phyloP scores from a whole-genome alignment of 2,329 filamentous ascomycete genomes.

The Pseudocercospora crystallina region DNA sequence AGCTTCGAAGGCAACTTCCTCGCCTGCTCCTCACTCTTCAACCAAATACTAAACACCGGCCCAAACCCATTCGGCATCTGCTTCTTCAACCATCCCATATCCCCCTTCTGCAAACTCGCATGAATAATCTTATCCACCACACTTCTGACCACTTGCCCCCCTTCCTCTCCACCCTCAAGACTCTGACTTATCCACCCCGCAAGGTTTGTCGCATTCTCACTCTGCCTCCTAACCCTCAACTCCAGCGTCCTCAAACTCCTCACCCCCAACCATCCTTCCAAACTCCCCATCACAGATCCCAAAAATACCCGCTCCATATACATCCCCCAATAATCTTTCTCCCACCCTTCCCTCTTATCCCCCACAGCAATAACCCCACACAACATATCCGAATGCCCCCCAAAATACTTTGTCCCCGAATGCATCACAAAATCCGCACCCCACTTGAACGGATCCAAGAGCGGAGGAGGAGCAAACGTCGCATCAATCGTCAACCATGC shows the following conservation, averaged over 20 bases:
- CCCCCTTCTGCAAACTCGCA: slow-evolving; percentile 74
- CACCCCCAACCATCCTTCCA: slow-evolving; percentile 91
- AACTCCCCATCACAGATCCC: slow-evolving; percentile 79
- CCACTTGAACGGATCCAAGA: slow-evolving; percentile 79
- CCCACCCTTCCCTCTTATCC: slow-evolving; percentile 52
- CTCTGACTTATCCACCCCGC: slow-evolving; percentile 67
- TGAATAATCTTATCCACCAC: slow-evolving; percentile 67
- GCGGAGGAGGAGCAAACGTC: slow-evolving; percentile 86
- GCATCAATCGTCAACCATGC: slow-evolving; percentile 81
- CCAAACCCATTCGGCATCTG: slow-evolving; percentile 94
- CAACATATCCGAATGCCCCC: slow-evolving; percentile 90
- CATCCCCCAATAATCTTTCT: slow-evolving; percentile 52
- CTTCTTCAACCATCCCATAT: slow-evolving; percentile 66
- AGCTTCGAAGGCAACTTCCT: slow-evolving; percentile 73
- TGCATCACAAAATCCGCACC: slow-evolving; percentile 91
- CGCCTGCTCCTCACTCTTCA: slow-evolving; percentile 62
- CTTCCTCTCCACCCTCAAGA: slow-evolving; percentile 41
- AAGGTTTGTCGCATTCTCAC: slow-evolving; percentile 65
- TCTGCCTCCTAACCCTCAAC: slow-evolving; percentile 76
- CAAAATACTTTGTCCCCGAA: slow-evolving; percentile 92
- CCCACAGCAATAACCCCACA: slow-evolving; percentile 77
- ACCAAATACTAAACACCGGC: slow-evolving; percentile 77
- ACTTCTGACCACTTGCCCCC: slow-evolving; percentile 48
- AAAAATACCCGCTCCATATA: slow-evolving; percentile 70
- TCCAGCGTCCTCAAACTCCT: slow-evolving; percentile 83